Conservation (phyloP, 2,329 filamentous ascomycete genomes). For the Elsinoe australis region DNA sequence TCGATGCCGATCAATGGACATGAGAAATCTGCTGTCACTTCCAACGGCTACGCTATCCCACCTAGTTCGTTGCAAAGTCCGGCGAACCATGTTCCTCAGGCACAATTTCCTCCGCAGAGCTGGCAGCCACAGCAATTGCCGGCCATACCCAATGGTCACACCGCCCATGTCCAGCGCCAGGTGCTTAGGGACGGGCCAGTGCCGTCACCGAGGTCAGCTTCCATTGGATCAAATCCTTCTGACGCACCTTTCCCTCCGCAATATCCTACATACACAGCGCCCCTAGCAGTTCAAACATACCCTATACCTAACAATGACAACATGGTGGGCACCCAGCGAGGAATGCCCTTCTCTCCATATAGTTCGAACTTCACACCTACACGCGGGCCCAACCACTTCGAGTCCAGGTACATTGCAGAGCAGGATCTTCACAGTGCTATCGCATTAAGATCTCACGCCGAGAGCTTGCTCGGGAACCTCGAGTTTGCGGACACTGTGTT, state of each 20-base stretch:
- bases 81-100: neutral
- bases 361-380: slow-evolving; percentile 4
- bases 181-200: neutral
- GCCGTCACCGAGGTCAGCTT: neutral
- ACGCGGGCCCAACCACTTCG: slow-evolving; percentile 4
- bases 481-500: slow-evolving; percentile 3
- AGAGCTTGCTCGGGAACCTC: neutral
- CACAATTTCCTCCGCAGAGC: neutral
- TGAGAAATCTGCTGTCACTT: neutral
- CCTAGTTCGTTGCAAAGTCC: neutral
- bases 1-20: neutral
- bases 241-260: neutral
- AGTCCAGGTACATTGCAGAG: slow-evolving; percentile 1
- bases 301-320: no score
- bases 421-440: slow-evolving; percentile 4
- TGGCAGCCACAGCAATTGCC: neutral
- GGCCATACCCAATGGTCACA: slow-evolving; percentile 4
- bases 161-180: neutral
- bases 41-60: slow-evolving; percentile 1
- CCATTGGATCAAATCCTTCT: neutral
- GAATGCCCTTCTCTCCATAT: slow-evolving; percentile 9
- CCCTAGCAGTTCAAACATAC: no score
- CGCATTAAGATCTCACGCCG: slow-evolving; percentile 2
- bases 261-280: neutral
- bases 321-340: no score